Evolutionary conservation across 2,329 filamentous ascomycete genomes (phyloP), one percentile per base, ranked within the genome.

Genomic region (Simplicillium aogashimaense): DNA sequence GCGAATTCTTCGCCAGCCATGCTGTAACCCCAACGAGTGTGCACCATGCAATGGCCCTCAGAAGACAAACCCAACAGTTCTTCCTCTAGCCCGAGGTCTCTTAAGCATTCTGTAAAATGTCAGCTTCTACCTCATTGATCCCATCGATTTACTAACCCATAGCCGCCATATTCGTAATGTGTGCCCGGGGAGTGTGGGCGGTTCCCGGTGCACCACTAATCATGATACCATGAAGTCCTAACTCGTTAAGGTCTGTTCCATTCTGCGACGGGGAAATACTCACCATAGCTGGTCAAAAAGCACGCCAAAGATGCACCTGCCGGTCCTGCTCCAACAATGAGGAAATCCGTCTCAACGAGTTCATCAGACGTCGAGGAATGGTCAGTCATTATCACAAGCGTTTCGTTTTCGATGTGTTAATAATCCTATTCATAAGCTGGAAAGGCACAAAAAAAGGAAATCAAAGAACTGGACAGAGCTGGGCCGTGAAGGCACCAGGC

Each of bases 121-220:
- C 14, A 37, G n/a, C 10, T 32, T 33, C 13, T 32, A 12, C 12
- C 13, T 12, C 13, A 25, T 16, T 37, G 25, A n/a, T 18, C 17
- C 25, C 5, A 13, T 12, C n/a, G 9, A 10, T 8, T 31, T 10
- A 16, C 15, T 29, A 50, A 65, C 63, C 62, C 14, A 74, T 51
- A 0, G 72, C 72, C 0, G 72, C 73, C 54, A 70, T 71, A 50
- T 78, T 81, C 34, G 70, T 77, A 41, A 78, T 74, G 50, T 80
- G 76, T 1, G 75, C 76, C 18, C 76, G 60, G 1, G 76, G 76
- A 2, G 74, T 77, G 42, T 72, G 59, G 2, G 75, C 72, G 1
- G 68, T 75, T 3, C 66, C 64, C 0, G 70, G 54, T 0, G 67
- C 64, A 2, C 63, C 51, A 7, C 66, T 65, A 38, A 81, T 61